phyloP scores from a whole-genome alignment of 805 yeast genomes.

The Candida golubevii region DNA sequence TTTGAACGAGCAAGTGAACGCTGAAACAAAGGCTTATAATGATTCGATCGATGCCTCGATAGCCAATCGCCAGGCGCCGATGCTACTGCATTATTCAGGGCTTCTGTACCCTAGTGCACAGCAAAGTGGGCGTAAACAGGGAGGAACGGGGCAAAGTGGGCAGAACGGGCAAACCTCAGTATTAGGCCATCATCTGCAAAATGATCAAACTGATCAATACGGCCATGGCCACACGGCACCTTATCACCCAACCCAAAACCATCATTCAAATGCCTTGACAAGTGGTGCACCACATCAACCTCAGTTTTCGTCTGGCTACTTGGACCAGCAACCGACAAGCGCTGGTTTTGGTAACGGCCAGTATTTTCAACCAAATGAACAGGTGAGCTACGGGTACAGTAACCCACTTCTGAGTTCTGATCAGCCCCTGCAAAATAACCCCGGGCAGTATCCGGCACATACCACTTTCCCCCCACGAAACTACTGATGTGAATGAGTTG shows the following conservation, averaged over 20 bases:
- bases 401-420: no score
- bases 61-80: conserved; percentile 3
- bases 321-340: conserved; percentile 34
- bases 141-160: no score
- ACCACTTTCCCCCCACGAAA: conserved; percentile 1
- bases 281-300: no score
- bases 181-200: not conserved
- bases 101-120: conserved; percentile 1
- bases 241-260: no score
- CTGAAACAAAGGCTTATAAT: conserved; percentile 68
- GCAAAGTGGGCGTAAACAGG: no score
- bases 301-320: not conserved
- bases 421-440: not conserved
- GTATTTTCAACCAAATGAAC: no score
- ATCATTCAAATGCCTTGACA: no score
- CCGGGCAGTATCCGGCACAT: not conserved
- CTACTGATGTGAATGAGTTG: not conserved
- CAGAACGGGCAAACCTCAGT: not conserved
- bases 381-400: no score
- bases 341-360: conserved; percentile 38
- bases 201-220: not conserved
- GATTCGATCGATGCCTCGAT: conserved; percentile 50
- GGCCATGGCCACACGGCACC: no score
- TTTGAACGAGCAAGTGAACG: conserved; percentile 64
- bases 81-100: not conserved